A percentile compares a stretch with the other conserved stretches of the same genome.
Conservation (phyloP, 2,329 filamentous ascomycete species). For the Alternaria ventricosa region DNA sequence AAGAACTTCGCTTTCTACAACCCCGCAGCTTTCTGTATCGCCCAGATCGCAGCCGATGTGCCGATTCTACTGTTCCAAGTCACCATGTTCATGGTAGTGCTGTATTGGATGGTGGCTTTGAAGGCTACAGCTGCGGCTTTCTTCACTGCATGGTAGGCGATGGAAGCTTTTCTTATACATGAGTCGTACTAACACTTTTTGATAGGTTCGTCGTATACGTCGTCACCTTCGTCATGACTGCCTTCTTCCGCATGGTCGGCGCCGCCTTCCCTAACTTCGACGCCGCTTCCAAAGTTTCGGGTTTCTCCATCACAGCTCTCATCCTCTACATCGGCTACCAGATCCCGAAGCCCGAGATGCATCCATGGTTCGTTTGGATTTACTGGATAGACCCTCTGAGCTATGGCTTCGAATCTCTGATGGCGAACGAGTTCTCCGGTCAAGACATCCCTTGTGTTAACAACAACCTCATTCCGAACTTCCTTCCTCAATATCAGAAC, state of each 20-base stretch:
- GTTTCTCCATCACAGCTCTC: conserved; percentile 63
- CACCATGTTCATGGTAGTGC: conserved; percentile 62
- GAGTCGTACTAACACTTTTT: background rate
- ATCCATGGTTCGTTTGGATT: conserved; percentile 59
- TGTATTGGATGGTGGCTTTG: conserved; percentile 87
- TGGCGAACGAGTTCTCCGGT: conserved; percentile 69
- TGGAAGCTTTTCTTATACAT: conserved; percentile 53
- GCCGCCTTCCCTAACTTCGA: conserved; percentile 68
- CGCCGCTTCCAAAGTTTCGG: conserved; percentile 64
- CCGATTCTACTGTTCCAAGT: conserved; percentile 66
- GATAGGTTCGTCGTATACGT: conserved; percentile 15
- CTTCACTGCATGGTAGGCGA: conserved; percentile 80
- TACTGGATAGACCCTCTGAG: conserved; percentile 79
- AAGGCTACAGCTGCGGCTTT: conserved; percentile 74
- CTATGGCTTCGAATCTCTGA: conserved; percentile 78
- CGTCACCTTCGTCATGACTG: conserved; percentile 71
- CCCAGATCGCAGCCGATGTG: conserved; percentile 71
- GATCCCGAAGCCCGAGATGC: conserved; percentile 57
- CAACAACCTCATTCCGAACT: conserved; percentile 58
- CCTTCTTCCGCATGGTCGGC: conserved; percentile 79
- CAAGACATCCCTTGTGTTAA: conserved; percentile 57
- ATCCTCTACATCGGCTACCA: conserved; percentile 69
- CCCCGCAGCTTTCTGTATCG: conserved; percentile 73
- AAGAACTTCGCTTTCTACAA: conserved; percentile 86
- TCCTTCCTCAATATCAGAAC: conserved; percentile 56